Conservation (phyloP, 2,329 filamentous ascomycete genomes). For the Fusarium fracticaudum region DNA sequence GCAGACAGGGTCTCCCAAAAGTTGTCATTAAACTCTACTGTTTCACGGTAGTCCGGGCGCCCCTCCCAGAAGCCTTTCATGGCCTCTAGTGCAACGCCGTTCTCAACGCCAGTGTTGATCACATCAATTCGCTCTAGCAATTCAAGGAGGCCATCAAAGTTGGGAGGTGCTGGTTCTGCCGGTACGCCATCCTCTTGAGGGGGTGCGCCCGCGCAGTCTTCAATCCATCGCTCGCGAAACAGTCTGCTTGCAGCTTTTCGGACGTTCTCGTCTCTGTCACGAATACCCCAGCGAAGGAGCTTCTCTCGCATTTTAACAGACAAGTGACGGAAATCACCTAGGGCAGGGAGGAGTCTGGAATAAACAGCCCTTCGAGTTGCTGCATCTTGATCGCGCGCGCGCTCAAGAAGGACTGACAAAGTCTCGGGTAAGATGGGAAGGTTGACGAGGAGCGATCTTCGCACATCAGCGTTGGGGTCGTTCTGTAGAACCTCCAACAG, state of each 20-base stretch:
- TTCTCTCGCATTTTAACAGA: conserved; percentile 96
- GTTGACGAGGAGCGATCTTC: conserved; percentile 87
- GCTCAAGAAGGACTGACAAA: conserved; percentile 86
- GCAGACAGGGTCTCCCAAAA: conserved; percentile 86
- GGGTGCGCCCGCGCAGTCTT: conserved; percentile 82
- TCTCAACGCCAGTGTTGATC: conserved; percentile 87
- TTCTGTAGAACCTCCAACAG: conserved; percentile 90
- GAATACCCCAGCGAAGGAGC: conserved; percentile 90
- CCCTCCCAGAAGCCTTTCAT: conserved; percentile 98
- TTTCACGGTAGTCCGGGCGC: conserved; percentile 81
- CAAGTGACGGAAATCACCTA: conserved; percentile 94
- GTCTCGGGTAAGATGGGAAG: conserved; percentile 86
- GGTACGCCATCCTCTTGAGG: conserved; percentile 68
- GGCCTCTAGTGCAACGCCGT: conserved; percentile 89
- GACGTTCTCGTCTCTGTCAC: conserved; percentile 93
- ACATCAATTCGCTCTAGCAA: conserved; percentile 94
- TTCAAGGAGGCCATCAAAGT: conserved; percentile 85
- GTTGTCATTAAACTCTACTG: conserved; percentile 74
- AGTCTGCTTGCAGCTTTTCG: conserved; percentile 89
- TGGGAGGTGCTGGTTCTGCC: conserved; percentile 69
- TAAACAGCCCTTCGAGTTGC: conserved; percentile 87
- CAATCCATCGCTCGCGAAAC: conserved; percentile 97
- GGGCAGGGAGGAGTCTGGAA: conserved; percentile 82
- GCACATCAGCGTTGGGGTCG: conserved; percentile 92
- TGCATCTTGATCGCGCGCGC: conserved; percentile 88